A percentile compares a stretch with the other conserved stretches of the same genome.
These are phyloP conservation scores for Telopea speciosissima DNA, from an alignment of 177 flowering plant genomes.

Conservation along the genomic window DNA sequence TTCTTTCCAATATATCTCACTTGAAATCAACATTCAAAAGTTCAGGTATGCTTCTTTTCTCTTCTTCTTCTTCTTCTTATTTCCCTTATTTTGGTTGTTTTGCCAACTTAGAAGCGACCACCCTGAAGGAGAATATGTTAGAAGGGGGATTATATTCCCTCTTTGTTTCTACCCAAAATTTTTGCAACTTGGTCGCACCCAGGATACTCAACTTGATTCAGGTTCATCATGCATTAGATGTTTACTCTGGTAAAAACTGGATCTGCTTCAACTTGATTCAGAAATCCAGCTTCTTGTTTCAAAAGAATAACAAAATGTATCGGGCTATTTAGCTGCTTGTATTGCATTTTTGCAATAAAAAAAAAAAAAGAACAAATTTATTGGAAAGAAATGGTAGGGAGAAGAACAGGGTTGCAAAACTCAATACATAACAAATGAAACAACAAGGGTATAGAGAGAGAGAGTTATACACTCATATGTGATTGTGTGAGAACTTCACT, in stretches of 20 bases:
- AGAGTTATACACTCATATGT: neutral
- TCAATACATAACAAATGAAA: too few relatives aligned
- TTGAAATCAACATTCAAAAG: neutral
- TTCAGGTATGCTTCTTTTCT: conserved; percentile 13
- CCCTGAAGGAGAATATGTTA: too few relatives aligned
- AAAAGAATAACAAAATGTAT: neutral
- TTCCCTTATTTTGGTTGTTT: neutral
- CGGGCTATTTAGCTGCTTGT: too few relatives aligned
- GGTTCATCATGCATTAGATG: neutral
- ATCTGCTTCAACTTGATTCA: too few relatives aligned
- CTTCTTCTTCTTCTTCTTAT: too few relatives aligned
- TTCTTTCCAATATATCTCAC: neutral
- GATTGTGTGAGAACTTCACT: neutral
- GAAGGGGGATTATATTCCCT: neutral
- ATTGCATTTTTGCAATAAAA: too few relatives aligned
- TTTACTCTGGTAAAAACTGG: neutral
- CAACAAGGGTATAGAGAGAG: neutral
- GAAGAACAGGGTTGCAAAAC: too few relatives aligned
- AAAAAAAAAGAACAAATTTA: too few relatives aligned
- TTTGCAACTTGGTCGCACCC: neutral
- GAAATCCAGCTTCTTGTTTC: too few relatives aligned
- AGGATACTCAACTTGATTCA: neutral
- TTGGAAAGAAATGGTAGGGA: too few relatives aligned
- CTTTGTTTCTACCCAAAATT: neutral
- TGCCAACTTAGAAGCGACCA: neutral